Conservation (phyloP, 306 rosid genomes). For the Dalbergia cultrata region DNA sequence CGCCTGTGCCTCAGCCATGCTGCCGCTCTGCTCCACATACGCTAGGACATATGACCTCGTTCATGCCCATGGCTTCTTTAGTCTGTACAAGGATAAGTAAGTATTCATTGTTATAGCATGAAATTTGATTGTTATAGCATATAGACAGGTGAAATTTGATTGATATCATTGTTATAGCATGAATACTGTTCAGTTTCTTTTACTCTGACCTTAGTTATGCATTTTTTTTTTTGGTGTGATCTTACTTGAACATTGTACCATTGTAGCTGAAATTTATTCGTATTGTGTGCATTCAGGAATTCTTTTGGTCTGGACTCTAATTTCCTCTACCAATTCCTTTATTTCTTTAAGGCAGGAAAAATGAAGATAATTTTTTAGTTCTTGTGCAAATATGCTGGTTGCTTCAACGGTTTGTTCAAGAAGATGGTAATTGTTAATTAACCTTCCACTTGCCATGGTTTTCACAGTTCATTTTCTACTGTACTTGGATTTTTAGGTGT, state of each 20-base stretch:
- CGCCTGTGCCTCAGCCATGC: too few relatives aligned
- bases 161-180: neutral
- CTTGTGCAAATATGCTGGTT: slow-evolving; percentile 76
- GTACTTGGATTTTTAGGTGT: neutral
- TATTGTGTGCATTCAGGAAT: slow-evolving; percentile 62
- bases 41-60: too few relatives aligned
- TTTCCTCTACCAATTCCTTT: slow-evolving; percentile 76
- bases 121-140: too few relatives aligned
- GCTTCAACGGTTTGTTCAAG: slow-evolving; percentile 60
- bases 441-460: slow-evolving; percentile 3
- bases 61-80: too few relatives aligned
- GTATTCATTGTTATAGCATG: too few relatives aligned
- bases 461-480: neutral
- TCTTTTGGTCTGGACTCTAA: slow-evolving; percentile 79
- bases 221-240: slow-evolving; percentile 9
- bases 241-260: slow-evolving; percentile 30
- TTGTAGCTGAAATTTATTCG: slow-evolving; percentile 17
- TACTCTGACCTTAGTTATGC: neutral
- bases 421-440: slow-evolving; percentile 59
- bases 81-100: too few relatives aligned
- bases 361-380: slow-evolving; percentile 59
- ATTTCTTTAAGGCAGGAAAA: slow-evolving; percentile 73
- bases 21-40: too few relatives aligned
- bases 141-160: slow-evolving; percentile 74
- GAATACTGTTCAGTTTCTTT: slow-evolving; percentile 14